Percentiles rank a stretch among this genome's conserved stretches.
Evolutionary conservation across 179 eudicot genomes (phyloP).

Genomic region (Drosera spatulata): DNA sequence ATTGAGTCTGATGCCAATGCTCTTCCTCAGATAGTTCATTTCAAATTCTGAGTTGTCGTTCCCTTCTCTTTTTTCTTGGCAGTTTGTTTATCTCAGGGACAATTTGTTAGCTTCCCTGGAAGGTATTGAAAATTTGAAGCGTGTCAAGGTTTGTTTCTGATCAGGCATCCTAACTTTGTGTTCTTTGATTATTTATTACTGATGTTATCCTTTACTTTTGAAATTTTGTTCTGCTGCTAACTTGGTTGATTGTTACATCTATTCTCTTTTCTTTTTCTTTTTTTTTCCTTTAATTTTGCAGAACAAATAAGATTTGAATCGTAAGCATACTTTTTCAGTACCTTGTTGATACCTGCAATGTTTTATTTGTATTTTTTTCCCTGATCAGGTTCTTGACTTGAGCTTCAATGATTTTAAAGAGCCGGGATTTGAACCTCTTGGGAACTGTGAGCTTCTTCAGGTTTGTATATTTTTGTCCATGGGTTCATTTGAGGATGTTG

Average conservation of each 20-base stretch:
- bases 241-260: no score
- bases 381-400: conserved; percentile 92
- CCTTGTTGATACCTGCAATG: conserved; percentile 3
- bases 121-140: conserved; percentile 77
- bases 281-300: not conserved
- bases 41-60: not conserved
- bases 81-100: conserved; percentile 98
- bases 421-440: conserved; percentile 96
- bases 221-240: not conserved
- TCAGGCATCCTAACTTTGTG: no score
- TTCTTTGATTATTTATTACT: no score
- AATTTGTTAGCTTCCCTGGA: conserved; percentile 77
- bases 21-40: no score
- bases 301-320: no score
- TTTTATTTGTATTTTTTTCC: not conserved
- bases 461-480: conserved; percentile 20
- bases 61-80: conserved; percentile 15
- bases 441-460: conserved; percentile 82
- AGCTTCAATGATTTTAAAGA: conserved; percentile 96
- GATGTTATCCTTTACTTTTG: no score
- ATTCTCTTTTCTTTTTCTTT: not conserved
- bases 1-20: no score
- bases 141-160: conserved; percentile 66
- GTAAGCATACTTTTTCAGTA: not conserved
- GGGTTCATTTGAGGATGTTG: not conserved